Base-by-base conservation (phyloP, 257 asterid species). In the Cynanchum wilfordii region DNA sequence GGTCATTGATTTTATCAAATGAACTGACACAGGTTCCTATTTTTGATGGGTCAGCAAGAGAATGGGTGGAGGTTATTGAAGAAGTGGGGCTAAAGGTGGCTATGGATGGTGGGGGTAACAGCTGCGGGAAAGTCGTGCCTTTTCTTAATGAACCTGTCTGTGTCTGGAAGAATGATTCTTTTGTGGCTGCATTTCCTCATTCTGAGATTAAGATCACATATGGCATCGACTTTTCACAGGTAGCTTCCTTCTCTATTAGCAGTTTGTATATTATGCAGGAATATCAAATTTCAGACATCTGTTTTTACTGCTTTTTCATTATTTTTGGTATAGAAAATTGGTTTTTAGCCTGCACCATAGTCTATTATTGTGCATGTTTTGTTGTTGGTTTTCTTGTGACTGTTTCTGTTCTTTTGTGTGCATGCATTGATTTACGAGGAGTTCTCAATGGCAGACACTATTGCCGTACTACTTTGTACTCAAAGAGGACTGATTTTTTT, bases 31-130 rank as follows among this genome's bases (percentile, higher is more conserved):
- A 93, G 98, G 92, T 94, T 77, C 99, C 99, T 79, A 90, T 94
- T 73, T 87, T 91, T 77, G 98, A 94, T 80, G 99, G 99, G 68
- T 94, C 99, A 55, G 93, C 96, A 62, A 91, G 86, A 77, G 97
- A 87, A 79, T 94, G 99, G 99, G 89, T 88, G 60, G 90, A 85
- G 54, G 98, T 93, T 36, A 84, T 94, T 81, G 67, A 81, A 72
- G 83, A 88, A 80, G 93, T 80, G 70, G 99, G 99, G 73, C 70
- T 91, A 70, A 77, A 83, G 78, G 95, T 79, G 69, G 96, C 99
- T 45, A 77, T 73, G 54, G 90, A 88, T 77, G 47, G 60, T 70
- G 81, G 66, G 75, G 96, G 96, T 77, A 69, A 83, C 75, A 82
- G 81, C 73, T 80, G 75, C 65, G 89, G 81, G 72, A 91, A 87